A percentile compares a stretch with the other conserved stretches of the same genome.
Conservation (phyloP, 1,284 basidiomycete genomes). For the Phylloboletellus chloephorus region DNA sequence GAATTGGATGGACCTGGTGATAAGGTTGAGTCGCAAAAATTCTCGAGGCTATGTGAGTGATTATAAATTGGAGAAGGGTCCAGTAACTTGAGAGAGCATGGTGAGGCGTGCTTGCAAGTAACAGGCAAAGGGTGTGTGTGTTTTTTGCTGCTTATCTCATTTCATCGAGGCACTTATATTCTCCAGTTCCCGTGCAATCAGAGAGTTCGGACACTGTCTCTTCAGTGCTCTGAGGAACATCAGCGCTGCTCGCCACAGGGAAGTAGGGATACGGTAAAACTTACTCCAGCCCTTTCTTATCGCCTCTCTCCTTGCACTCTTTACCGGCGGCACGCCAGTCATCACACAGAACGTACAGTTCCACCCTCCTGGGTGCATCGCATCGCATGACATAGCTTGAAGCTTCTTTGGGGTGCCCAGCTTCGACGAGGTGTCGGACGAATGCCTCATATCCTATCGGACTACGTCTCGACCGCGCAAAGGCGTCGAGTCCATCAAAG, state of each 20-base stretch:
- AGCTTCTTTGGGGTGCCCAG: slow-evolving; percentile 71
- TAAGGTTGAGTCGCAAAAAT: neutral
- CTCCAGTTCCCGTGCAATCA: slow-evolving; percentile 76
- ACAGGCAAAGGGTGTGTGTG: neutral
- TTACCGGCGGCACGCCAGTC: slow-evolving; percentile 86
- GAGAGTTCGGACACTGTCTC: slow-evolving; percentile 67
- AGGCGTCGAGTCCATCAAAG: slow-evolving; percentile 79
- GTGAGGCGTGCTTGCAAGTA: neutral
- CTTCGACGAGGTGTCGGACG: slow-evolving; percentile 73
- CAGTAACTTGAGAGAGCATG: too few species aligned
- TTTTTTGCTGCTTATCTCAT: slow-evolving; percentile 24
- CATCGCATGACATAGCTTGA: slow-evolving; percentile 73
- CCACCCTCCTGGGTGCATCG: slow-evolving; percentile 75
- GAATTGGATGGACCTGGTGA: slow-evolving; percentile 50
- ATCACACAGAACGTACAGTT: slow-evolving; percentile 82
- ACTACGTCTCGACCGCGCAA: slow-evolving; percentile 80
- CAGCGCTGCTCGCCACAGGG: slow-evolving; percentile 7
- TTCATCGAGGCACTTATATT: slow-evolving; percentile 64
- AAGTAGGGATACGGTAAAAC: slow-evolving; percentile 32
- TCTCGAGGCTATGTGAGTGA: too few species aligned
- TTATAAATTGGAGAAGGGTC: too few species aligned
- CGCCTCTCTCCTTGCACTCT: slow-evolving; percentile 81
- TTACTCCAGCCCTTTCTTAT: slow-evolving; percentile 78
- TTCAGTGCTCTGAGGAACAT: slow-evolving; percentile 52
- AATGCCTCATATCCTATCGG: slow-evolving; percentile 96